A percentile compares a stretch with the other conserved stretches of the same genome.
These are phyloP conservation scores for Mortierella sp. DNA, from an alignment of 371 early-diverging fungal species.

Conservation along the genomic window DNA sequence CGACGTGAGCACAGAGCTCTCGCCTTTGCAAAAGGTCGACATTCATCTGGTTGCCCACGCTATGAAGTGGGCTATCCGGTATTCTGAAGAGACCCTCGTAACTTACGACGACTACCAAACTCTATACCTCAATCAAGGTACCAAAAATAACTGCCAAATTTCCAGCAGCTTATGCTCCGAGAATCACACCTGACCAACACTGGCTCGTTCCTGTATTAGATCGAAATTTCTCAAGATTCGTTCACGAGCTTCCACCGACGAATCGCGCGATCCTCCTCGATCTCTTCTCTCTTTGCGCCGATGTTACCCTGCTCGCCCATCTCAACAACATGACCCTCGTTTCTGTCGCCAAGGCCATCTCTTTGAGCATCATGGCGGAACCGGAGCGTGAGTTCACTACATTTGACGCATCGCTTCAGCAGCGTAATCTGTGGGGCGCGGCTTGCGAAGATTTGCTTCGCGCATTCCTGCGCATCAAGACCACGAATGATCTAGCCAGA, in stretches of 20 bases:
- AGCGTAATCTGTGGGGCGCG: slow-evolving; percentile 50
- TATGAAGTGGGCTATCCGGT: slow-evolving; percentile 54
- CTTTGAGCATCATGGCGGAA: slow-evolving; percentile 52
- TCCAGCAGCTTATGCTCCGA: no score
- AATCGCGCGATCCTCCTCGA: slow-evolving; percentile 51
- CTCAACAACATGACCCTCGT: slow-evolving; percentile 51
- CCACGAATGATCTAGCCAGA: slow-evolving; percentile 42
- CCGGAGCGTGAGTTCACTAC: slow-evolving; percentile 43
- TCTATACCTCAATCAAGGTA: slow-evolving; percentile 49
- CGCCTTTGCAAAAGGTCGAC: slow-evolving; percentile 33
- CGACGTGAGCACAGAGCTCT: slow-evolving; percentile 47
- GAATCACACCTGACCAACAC: not conserved
- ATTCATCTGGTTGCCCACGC: slow-evolving; percentile 52
- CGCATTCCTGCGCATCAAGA: slow-evolving; percentile 54
- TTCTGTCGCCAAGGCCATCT: slow-evolving; percentile 48
- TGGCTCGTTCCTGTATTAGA: slow-evolving; percentile 13
- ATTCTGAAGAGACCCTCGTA: slow-evolving; percentile 48
- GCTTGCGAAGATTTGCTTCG: slow-evolving; percentile 52
- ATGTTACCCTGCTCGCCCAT: slow-evolving; percentile 46
- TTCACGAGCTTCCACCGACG: slow-evolving; percentile 32
- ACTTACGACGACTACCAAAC: slow-evolving; percentile 46
- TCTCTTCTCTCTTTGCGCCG: slow-evolving; percentile 53
- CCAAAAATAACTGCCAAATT: no score
- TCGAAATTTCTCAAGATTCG: slow-evolving; percentile 38
- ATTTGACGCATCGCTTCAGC: slow-evolving; percentile 48